phyloP scores from a whole-genome alignment of 2,329 filamentous ascomycete species.

The Magnaporthiopsis rhizophila region DNA sequence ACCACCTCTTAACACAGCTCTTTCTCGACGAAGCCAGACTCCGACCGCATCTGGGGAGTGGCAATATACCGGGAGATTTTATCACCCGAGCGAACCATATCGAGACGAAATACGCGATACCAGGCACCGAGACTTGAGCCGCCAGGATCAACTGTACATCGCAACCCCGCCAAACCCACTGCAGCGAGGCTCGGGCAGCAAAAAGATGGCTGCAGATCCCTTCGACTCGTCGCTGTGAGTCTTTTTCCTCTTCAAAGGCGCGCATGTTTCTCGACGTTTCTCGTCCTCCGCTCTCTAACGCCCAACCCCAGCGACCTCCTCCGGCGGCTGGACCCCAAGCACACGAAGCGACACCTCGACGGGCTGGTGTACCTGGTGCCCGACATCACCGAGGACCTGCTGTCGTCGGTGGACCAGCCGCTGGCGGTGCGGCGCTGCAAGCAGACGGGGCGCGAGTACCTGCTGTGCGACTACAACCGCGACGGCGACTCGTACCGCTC shows the following conservation, averaged over 20 bases:
- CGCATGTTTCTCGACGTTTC: background rate
- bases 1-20: background rate
- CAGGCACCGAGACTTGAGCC: background rate
- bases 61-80: background rate
- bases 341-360: slow-evolving; percentile 81
- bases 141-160: background rate
- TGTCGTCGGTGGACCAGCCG: slow-evolving; percentile 95
- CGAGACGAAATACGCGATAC: background rate
- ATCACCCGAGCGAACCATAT: too few relatives aligned
- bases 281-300: background rate
- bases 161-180: background rate
- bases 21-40: too few relatives aligned
- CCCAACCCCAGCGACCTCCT: slow-evolving; percentile 74
- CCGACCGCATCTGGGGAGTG: too few relatives aligned
- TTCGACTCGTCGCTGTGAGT: slow-evolving; percentile 71
- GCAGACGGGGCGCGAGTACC: slow-evolving; percentile 86
- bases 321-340: slow-evolving; percentile 90
- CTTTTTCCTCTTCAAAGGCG: too few relatives aligned
- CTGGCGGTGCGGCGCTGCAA: slow-evolving; percentile 79
- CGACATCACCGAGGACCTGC: slow-evolving; percentile 91
- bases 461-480: slow-evolving; percentile 99
- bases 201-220: slow-evolving; percentile 43
- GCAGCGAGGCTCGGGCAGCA: background rate
- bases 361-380: slow-evolving; percentile 83
- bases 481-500: slow-evolving; percentile 96